phyloP scores from a whole-genome alignment of 495 filamentous ascomycete genomes.

The Daldinia loculata region DNA sequence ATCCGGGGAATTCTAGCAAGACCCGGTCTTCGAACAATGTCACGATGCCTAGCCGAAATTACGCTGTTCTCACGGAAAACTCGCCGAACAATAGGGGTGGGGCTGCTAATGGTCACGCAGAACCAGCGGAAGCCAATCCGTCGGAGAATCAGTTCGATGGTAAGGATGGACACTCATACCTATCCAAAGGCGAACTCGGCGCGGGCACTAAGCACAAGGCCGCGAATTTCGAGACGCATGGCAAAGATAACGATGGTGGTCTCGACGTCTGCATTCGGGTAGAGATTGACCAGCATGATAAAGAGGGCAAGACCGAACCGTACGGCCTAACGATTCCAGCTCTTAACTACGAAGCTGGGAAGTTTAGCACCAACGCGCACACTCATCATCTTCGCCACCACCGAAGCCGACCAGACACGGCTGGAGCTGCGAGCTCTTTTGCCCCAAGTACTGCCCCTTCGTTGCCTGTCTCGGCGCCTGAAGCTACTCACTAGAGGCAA shows the following conservation, averaged over 20 bases:
- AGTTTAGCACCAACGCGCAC: slow-evolving; percentile 41
- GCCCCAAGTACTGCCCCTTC: slow-evolving; percentile 39
- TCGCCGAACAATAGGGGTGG: slow-evolving; percentile 52
- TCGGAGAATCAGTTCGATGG: slow-evolving; percentile 36
- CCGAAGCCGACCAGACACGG: slow-evolving; percentile 43
- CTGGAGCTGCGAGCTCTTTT: slow-evolving; percentile 28
- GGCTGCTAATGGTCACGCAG: slow-evolving; percentile 28
- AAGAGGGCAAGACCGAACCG: slow-evolving; percentile 66
- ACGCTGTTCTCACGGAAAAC: slow-evolving; percentile 80
- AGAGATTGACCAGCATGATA: slow-evolving; percentile 74
- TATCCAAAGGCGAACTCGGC: slow-evolving; percentile 68
- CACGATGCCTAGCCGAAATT: slow-evolving; percentile 93
- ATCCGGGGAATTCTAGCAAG: slow-evolving; percentile 76
- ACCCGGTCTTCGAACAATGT: slow-evolving; percentile 75
- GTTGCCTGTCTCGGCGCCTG: slow-evolving; percentile 38
- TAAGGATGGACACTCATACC: slow-evolving; percentile 70
- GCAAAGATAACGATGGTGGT: slow-evolving; percentile 64
- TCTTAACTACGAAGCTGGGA: slow-evolving; percentile 51
- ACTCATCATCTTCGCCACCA: slow-evolving; percentile 39
- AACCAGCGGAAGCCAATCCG: slow-evolving; percentile 1
- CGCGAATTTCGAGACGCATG: slow-evolving; percentile 60
- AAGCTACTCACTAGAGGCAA: slow-evolving; percentile 27
- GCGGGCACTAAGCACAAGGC: slow-evolving; percentile 73
- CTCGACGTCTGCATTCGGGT: slow-evolving; percentile 74
- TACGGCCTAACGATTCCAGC: slow-evolving; percentile 72